Evolutionary conservation across 495 filamentous ascomycete genomes (phyloP), one percentile per base, ranked within the genome.

Genomic region (Neurospora tetrasperma): DNA sequence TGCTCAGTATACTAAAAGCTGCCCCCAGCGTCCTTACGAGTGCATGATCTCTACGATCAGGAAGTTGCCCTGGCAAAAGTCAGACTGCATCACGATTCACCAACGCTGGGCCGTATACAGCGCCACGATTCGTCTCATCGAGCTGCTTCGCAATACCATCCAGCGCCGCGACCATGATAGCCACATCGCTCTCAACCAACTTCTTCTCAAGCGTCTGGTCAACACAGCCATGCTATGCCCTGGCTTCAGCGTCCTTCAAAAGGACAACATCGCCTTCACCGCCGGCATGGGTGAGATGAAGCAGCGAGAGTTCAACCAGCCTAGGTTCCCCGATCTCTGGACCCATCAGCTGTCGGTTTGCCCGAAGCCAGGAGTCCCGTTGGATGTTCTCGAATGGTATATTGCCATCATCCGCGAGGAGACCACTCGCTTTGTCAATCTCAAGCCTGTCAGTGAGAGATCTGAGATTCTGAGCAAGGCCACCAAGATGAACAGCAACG

Each of bases 31-130:
- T 2, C 87, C 89, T 11, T 94, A 88, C 74, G 93, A 96, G 82
- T 90, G 86, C 46, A 85, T 92, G 77, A 91, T 93, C 74, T 92
- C 88, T 74, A 92, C 89, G 0, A 82, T 96, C 70, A 86, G 87
- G 76, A 96, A 94, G 84, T 84, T 90, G 75, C 93, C 93, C 0
- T 96, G 92, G 93, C 86, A 87, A 44, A 84, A 85, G 40, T 81
- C 86, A 1, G 80, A 88, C 39, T 69, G 85, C 73, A 91, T 93
- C 82, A 92, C 89, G 0, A 80, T 94, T 41, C 82, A 83, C 42
- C 86, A 92, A 73, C 89, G 92, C 16, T 84, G 89, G 43, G 75
- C 82, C 4, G 73, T 94, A 20, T 90, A 89, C 80, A 76, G 85
- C 0, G 75, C 88, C 14, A 81, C 85, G 40, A 73, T 84, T 16